Conservation (phyloP, 75 land plant genomes). For the Cupressus sempervirens region DNA sequence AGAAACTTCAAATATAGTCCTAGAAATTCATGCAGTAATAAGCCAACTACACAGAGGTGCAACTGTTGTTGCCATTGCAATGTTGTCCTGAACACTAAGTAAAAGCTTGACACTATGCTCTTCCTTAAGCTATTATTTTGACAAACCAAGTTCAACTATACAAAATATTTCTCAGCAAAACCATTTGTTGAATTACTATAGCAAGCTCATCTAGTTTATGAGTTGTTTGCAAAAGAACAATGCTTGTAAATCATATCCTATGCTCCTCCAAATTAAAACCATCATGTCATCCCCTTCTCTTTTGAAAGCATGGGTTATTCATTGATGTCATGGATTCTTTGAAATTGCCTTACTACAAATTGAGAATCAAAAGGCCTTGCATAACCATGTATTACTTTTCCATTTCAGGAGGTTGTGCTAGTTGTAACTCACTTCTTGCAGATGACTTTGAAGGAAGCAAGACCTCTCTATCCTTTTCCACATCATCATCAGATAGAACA, state of each 20-base stretch:
- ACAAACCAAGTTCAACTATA: not conserved
- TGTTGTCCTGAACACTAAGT: not conserved
- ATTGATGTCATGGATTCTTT: too few relatives aligned
- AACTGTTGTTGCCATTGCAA: slow-evolving; percentile 22
- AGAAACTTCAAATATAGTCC: slow-evolving; percentile 23
- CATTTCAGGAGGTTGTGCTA: not conserved
- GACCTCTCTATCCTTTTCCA: slow-evolving; percentile 7
- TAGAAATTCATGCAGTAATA: slow-evolving; percentile 56
- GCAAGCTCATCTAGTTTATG: not conserved
- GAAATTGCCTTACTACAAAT: too few relatives aligned
- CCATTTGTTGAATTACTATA: not conserved
- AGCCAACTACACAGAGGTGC: slow-evolving; percentile 69
- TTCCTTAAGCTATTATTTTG: not conserved
- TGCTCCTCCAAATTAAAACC: not conserved
- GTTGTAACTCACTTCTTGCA: not conserved
- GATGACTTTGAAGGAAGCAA: not conserved
- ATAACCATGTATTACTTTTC: too few relatives aligned
- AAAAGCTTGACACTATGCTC: not conserved
- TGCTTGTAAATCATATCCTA: not conserved
- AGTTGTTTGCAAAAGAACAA: not conserved
- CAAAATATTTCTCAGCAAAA: not conserved
- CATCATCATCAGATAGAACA: slow-evolving; percentile 64
- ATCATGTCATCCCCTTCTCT: too few relatives aligned
- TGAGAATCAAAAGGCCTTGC: too few relatives aligned
- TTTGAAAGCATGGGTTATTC: too few relatives aligned